Conservation (phyloP, 2,329 filamentous ascomycete species). For the Monosporascus sp. region DNA sequence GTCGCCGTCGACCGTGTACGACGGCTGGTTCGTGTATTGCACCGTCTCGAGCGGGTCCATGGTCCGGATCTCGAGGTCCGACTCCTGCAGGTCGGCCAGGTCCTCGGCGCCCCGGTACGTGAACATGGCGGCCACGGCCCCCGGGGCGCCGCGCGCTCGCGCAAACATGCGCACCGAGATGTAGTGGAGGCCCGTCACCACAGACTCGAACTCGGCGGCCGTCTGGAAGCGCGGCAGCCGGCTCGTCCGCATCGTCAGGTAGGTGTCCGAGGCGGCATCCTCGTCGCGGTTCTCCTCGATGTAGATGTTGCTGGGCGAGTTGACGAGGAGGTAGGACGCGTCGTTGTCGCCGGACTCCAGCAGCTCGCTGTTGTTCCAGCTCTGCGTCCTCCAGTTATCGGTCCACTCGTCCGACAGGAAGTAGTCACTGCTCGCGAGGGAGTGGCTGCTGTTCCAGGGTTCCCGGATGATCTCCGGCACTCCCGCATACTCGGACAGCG, state of each 20-base stretch:
- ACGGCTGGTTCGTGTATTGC: constrained; percentile 59
- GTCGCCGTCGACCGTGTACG: constrained; percentile 35
- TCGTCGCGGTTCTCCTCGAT: constrained; percentile 34
- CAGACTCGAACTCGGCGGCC: constrained; percentile 42
- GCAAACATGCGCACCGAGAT: constrained; percentile 45
- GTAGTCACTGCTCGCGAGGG: constrained; percentile 25
- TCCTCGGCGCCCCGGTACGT: constrained; percentile 38
- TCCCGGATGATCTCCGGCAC: constrained; percentile 22
- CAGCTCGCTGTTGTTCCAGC: constrained; percentile 22
- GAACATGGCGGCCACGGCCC: constrained; percentile 48
- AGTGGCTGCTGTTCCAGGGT: constrained; percentile 18
- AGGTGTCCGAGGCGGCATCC: constrained; percentile 30
- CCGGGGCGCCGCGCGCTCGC: constrained; percentile 40
- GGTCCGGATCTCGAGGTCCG: constrained; percentile 50
- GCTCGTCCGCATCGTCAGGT: constrained; percentile 41
- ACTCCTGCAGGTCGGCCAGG: constrained; percentile 41
- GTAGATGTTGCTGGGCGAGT: constrained; percentile 38
- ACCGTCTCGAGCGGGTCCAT: constrained; percentile 34
- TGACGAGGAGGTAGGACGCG: constrained; percentile 28
- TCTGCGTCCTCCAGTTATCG: constrained; percentile 25
- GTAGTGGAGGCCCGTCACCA: constrained; percentile 27
- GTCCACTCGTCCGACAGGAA: constrained; percentile 26
- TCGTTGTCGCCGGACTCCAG: constrained; percentile 15
- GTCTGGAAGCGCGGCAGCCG: constrained; percentile 41
- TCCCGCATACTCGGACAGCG: constrained; percentile 30